Base-by-base conservation (phyloP, 2,329 filamentous ascomycete genomes). In the Fusarium nygamai region DNA sequence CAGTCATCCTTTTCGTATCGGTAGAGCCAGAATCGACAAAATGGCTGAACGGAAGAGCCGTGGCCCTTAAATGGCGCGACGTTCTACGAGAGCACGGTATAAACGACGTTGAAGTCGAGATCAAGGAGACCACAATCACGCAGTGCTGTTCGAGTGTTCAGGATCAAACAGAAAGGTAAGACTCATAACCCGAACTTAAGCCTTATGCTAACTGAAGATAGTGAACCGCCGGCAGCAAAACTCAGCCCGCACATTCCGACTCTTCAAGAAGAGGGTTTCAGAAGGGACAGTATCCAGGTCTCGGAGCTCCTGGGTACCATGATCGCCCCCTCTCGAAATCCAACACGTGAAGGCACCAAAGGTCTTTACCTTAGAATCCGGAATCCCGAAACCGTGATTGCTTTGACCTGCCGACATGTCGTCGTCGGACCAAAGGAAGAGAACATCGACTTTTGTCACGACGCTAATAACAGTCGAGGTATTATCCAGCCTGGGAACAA, bases 121-220 rank as follows among this genome's bases (percentile, higher is more conserved):
- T 54, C 19, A 38, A 53, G 33, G 33, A 36, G 50, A 36, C 50
- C 13, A 53, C 8, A 36, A 36, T 53, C 33, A 53, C 50, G 0
- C n/a, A 27, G 10, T 36, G 50, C 22, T 53, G 33, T 13, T 53
- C 33, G 8, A 24, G 13, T 36, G 50, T 36, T 16, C 9, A 16
- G 8, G 33, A 36, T 27, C 19, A 36, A 53, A 16, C 33, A 27
- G n/a, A 34, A 8, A 27, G 13, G 50, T 22, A 27, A 36, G 33
- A 20, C 3, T 8, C 4, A 6, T 12, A 16, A 20, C 12, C n/a
- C 4, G 2, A 16, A 6, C 14, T 8, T 27, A 1, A 27, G 0
- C 7, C 8, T 6, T 2, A 14, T 36, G n/a, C n/a, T 53, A 20
- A 53, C 13, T 2, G 5, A 36, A 20, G 13, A 24, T 6, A 36